These are phyloP conservation scores for Colletotrichum lini DNA, from an alignment of 2,329 filamentous ascomycete genomes.

Conservation along the genomic window DNA sequence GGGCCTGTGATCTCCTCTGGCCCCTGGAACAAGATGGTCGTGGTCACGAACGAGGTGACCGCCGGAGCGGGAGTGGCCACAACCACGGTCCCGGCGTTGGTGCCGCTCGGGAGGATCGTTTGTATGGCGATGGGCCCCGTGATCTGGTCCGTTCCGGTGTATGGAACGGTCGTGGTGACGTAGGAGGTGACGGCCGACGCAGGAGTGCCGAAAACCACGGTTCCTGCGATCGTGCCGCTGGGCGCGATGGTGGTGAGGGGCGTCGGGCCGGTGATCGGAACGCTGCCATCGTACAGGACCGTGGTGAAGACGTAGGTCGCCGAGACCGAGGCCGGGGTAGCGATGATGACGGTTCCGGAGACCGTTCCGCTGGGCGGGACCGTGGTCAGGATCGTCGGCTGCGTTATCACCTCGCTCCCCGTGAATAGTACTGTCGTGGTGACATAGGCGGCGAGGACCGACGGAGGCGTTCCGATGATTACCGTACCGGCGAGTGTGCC, in stretches of 20 bases:
- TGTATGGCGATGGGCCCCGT: conserved; percentile 14
- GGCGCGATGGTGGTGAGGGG: neutral
- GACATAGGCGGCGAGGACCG: conserved; percentile 4
- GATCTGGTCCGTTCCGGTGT: neutral
- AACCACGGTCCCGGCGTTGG: conserved; percentile 18
- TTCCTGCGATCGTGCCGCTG: neutral
- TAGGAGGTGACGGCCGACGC: neutral
- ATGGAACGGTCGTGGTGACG: conserved; percentile 10
- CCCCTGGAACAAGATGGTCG: neutral
- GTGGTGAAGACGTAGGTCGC: conserved; percentile 29
- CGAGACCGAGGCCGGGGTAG: conserved; percentile 12
- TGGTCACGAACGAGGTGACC: neutral
- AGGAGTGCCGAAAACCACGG: conserved; percentile 4
- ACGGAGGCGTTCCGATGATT: conserved; percentile 9
- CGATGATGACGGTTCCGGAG: conserved; percentile 34
- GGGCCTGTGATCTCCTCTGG: conserved; percentile 1
- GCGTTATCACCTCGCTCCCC: conserved; percentile 1
- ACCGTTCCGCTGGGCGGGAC: conserved; percentile 19
- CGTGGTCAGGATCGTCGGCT: conserved; percentile 20
- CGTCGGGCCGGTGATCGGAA: conserved; percentile 11
- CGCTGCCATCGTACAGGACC: conserved; percentile 16
- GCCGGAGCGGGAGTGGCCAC: conserved; percentile 7
- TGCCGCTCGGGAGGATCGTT: conserved; percentile 30
- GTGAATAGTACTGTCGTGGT: conserved; percentile 19
- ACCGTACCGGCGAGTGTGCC: conserved; percentile 12